Conservation (phyloP, 1,284 basidiomycete genomes). For the Boletellus deceptivus region DNA sequence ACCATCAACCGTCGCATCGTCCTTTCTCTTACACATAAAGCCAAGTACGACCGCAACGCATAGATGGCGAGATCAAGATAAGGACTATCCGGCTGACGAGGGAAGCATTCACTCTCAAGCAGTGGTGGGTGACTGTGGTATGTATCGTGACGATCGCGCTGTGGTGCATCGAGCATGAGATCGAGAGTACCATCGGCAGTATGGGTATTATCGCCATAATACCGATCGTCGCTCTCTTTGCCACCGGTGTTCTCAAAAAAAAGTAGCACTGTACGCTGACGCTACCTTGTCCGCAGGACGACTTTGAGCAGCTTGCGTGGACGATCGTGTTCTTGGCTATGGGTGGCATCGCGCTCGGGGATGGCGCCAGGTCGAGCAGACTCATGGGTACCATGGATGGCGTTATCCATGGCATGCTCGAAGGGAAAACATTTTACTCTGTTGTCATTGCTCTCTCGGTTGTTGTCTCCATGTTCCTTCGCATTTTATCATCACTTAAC, state of each 20-base stretch:
- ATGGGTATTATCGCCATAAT: slow-evolving; percentile 98
- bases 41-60: too few species aligned
- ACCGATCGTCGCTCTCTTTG: slow-evolving; percentile 91
- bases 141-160: slow-evolving; percentile 83
- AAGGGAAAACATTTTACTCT: slow-evolving; percentile 64
- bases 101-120: slow-evolving; percentile 79
- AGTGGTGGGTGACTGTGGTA: slow-evolving; percentile 88
- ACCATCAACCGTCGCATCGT: too few species aligned
- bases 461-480: slow-evolving; percentile 66
- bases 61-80: slow-evolving; percentile 77
- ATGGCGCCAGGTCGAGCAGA: slow-evolving; percentile 90
- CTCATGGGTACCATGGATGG: slow-evolving; percentile 77
- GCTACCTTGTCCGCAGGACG: slow-evolving; percentile 55
- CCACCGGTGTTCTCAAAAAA: slow-evolving; percentile 90
- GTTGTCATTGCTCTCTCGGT: slow-evolving; percentile 84
- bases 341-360: slow-evolving; percentile 96
- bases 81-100: slow-evolving; percentile 78
- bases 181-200: slow-evolving; percentile 83
- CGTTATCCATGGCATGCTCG: slow-evolving; percentile 67
- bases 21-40: too few species aligned
- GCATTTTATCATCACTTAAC: not conserved
- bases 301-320: slow-evolving; percentile 95
- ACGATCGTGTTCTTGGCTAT: slow-evolving; percentile 95
- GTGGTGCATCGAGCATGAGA: slow-evolving; percentile 88
- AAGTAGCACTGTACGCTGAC: slow-evolving; percentile 49